Evolutionary conservation across 1,139 yeast genomes (phyloP).

Genomic region (Protomyces arabidopsidicola): DNA sequence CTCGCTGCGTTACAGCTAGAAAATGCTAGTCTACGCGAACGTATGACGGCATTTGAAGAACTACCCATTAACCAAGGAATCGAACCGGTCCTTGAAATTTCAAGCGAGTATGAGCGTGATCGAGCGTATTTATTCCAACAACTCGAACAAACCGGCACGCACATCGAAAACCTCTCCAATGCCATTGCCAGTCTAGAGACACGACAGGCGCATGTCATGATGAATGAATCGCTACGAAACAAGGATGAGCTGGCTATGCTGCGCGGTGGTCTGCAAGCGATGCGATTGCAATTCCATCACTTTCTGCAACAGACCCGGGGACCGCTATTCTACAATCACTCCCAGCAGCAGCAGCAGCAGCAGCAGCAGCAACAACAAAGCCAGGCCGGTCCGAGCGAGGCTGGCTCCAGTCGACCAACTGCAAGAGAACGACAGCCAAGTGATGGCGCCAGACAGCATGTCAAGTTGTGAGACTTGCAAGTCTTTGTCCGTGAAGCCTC

Average conservation of each 20-base stretch:
- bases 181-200: constrained; percentile 10
- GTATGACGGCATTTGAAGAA: not conserved
- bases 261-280: constrained; percentile 14
- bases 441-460: not conserved
- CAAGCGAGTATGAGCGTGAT: constrained; percentile 18
- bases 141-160: not conserved
- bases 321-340: not conserved
- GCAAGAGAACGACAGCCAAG: not conserved
- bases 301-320: constrained; percentile 21
- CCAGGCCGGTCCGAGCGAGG: not conserved
- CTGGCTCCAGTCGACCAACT: not conserved
- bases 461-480: not conserved
- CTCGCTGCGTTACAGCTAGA: constrained; percentile 1
- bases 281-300: constrained; percentile 21
- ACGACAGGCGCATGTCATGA: constrained; percentile 7
- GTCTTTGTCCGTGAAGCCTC: not conserved
- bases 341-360: not conserved
- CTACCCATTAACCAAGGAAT: not conserved
- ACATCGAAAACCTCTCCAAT: constrained; percentile 8
- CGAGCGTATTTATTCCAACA: constrained; percentile 18
- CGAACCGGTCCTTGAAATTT: constrained; percentile 13
- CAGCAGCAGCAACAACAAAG: not conserved
- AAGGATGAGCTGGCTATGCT: constrained; percentile 23
- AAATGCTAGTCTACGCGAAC: not conserved
- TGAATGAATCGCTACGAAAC: constrained; percentile 12